These are phyloP conservation scores for Penicillium sp. DNA, from an alignment of 2,329 filamentous ascomycete species.

Conservation along the genomic window DNA sequence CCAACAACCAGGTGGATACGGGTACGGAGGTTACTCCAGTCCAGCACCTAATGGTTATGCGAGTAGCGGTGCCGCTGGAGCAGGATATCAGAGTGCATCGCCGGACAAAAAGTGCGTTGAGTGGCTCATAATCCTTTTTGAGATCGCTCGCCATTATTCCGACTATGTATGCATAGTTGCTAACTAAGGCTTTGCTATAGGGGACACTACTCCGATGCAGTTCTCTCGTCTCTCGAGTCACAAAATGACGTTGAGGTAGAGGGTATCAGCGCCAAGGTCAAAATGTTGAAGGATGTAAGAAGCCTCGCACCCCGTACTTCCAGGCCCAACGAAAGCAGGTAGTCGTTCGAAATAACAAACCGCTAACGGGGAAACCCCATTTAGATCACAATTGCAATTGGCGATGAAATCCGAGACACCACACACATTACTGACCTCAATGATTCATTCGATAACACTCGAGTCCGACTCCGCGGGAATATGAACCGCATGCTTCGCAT, in stretches of 20 bases:
- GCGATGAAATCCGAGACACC: constrained; percentile 90
- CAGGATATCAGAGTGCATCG: constrained; percentile 60
- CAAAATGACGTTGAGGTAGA: constrained; percentile 91
- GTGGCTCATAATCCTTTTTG: neutral
- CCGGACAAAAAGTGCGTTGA: constrained; percentile 64
- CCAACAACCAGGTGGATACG: constrained; percentile 54
- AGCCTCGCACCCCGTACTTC: constrained; percentile 18
- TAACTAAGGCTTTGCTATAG: constrained; percentile 43
- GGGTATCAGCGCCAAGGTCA: constrained; percentile 88
- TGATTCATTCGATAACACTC: constrained; percentile 83
- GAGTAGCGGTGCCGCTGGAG: constrained; percentile 31
- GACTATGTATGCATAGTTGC: neutral
- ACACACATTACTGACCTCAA: constrained; percentile 92
- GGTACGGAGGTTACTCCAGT: constrained; percentile 35
- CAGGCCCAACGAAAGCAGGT: neutral
- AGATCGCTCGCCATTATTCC: neutral
- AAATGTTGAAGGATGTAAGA: constrained; percentile 80
- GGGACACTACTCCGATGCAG: constrained; percentile 89
- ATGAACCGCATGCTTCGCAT: constrained; percentile 98
- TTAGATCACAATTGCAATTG: constrained; percentile 87
- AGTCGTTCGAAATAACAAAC: neutral
- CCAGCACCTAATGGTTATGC: constrained; percentile 26
- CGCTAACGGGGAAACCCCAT: constrained; percentile 13
- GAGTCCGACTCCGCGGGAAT: constrained; percentile 77
- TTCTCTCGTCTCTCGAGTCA: constrained; percentile 88